These are phyloP conservation scores for Lachnum nothofagi DNA, from an alignment of 2,329 filamentous ascomycete species.

Conservation along the genomic window DNA sequence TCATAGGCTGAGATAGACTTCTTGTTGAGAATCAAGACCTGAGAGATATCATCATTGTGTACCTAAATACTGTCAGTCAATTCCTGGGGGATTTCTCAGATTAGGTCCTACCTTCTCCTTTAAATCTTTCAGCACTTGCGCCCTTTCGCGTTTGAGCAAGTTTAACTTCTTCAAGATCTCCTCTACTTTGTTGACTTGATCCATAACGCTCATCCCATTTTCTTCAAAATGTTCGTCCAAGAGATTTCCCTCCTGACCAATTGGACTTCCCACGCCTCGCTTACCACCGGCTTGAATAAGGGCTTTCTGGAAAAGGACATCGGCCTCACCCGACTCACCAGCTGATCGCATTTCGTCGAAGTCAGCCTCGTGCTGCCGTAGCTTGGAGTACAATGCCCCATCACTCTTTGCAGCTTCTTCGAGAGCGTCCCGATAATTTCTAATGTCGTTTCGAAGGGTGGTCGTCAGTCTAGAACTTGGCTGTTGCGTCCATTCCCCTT, in stretches of 20 bases:
- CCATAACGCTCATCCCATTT: conserved; percentile 70
- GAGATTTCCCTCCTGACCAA: conserved; percentile 62
- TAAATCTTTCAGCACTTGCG: conserved; percentile 89
- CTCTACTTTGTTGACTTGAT: conserved; percentile 85
- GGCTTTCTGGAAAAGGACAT: conserved; percentile 81
- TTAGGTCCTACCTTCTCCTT: conserved; percentile 77
- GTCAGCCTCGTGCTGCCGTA: conserved; percentile 78
- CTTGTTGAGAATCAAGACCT: conserved; percentile 95
- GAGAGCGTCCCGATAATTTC: conserved; percentile 80
- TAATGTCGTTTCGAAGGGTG: conserved; percentile 79
- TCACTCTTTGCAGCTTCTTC: conserved; percentile 88
- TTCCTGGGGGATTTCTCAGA: not conserved
- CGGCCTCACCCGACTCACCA: conserved; percentile 78
- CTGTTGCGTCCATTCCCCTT: conserved; percentile 92
- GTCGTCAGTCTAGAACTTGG: conserved; percentile 85
- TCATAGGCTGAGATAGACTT: conserved; percentile 93
- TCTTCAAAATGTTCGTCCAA: conserved; percentile 92
- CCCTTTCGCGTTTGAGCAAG: conserved; percentile 83
- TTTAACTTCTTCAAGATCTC: conserved; percentile 87
- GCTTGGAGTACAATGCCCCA: conserved; percentile 72
- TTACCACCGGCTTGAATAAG: conserved; percentile 70
- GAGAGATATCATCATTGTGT: conserved; percentile 94
- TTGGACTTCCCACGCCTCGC: conserved; percentile 53
- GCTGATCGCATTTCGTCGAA: conserved; percentile 95
- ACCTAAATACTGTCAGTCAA: conserved; percentile 50